phyloP scores from a whole-genome alignment of 306 rosid species.

The Gleditsia sinensis region DNA sequence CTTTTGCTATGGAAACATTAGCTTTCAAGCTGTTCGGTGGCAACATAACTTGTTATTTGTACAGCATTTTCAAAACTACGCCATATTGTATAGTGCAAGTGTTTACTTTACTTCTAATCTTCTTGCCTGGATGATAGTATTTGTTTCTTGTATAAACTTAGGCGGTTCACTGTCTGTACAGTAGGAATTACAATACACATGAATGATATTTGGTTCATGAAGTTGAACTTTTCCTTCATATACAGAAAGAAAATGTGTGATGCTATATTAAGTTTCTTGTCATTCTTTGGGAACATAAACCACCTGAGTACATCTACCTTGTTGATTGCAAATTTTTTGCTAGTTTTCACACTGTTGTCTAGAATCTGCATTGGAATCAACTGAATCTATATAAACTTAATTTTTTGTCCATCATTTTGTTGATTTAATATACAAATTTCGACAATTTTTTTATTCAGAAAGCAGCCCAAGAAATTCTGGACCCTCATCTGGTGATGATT shows the following conservation, averaged over 20 bases:
- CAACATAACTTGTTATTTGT: neutral
- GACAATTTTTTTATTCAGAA: slow-evolving; percentile 35
- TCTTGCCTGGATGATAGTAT: no score
- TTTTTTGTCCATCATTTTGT: slow-evolving; percentile 1
- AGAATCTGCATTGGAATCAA: slow-evolving; percentile 24
- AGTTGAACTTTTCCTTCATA: slow-evolving; percentile 7
- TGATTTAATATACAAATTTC: slow-evolving; percentile 13
- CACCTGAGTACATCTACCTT: neutral
- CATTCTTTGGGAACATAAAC: neutral
- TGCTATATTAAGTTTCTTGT: slow-evolving; percentile 1
- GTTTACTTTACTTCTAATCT: no score
- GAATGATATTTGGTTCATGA: no score
- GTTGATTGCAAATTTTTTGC: neutral
- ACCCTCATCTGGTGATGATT: slow-evolving; percentile 50
- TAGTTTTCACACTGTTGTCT: neutral
- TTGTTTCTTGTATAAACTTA: no score
- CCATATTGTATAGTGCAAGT: neutral
- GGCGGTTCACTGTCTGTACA: no score
- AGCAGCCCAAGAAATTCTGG: slow-evolving; percentile 47
- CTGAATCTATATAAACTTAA: neutral
- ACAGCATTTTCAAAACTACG: neutral
- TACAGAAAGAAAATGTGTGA: slow-evolving; percentile 14
- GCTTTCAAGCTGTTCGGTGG: neutral
- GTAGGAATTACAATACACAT: no score
- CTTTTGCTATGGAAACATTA: neutral